phyloP scores from a whole-genome alignment of 2,329 filamentous ascomycete genomes.

The Fusarium sacchari region DNA sequence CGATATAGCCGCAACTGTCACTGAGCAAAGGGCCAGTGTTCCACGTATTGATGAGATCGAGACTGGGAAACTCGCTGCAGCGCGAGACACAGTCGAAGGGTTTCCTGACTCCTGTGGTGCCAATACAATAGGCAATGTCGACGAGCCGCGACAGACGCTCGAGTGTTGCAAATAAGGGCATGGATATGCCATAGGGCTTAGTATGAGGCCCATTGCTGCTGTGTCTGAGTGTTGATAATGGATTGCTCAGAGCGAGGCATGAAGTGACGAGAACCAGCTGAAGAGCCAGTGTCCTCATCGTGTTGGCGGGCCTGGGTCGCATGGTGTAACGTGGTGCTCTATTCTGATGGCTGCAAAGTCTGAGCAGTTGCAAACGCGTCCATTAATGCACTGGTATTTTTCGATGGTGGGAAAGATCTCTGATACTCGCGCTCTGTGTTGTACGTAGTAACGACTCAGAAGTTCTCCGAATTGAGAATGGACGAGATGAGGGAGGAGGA shows the following conservation, averaged over 20 bases:
- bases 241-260: slow-evolving; percentile 14
- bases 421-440: not conserved
- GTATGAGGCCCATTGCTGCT: not conserved
- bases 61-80: slow-evolving; percentile 82
- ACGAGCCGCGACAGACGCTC: slow-evolving; percentile 91
- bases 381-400: not conserved
- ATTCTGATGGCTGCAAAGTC: not conserved
- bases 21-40: slow-evolving; percentile 87
- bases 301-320: not conserved
- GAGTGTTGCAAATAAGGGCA: slow-evolving; percentile 76
- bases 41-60: slow-evolving; percentile 86
- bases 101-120: slow-evolving; percentile 79
- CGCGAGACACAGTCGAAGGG: slow-evolving; percentile 88
- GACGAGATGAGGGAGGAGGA: not conserved
- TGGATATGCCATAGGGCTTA: slow-evolving; percentile 55
- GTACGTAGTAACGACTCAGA: not conserved
- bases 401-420: not conserved
- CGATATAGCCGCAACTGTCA: slow-evolving; percentile 94
- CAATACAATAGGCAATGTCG: slow-evolving; percentile 94
- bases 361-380: not conserved
- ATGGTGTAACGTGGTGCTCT: slow-evolving; percentile 12
- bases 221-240: slow-evolving; percentile 21
- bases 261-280: slow-evolving; percentile 30
- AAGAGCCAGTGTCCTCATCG: slow-evolving; percentile 20
- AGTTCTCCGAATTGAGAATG: not conserved